Evolutionary conservation across 257 asterid genomes (phyloP).

Genomic region (Marsdenia floribunda): DNA sequence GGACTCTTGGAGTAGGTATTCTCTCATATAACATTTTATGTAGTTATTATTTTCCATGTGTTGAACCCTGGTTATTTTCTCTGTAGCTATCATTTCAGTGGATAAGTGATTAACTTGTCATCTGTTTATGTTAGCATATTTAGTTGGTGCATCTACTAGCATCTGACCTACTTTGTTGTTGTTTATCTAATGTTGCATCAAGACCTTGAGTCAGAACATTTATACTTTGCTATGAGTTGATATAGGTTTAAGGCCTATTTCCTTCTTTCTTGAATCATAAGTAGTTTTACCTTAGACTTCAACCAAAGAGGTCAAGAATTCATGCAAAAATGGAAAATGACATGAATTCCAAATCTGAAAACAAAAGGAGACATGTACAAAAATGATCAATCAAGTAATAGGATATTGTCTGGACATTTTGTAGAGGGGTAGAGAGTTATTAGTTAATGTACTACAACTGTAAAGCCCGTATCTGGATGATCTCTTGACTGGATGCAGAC

Average conservation of each 20-base stretch:
- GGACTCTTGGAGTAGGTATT: conserved; percentile 95
- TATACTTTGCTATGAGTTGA: background rate
- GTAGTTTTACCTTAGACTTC: background rate
- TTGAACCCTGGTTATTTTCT: background rate
- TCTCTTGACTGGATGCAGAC: background rate
- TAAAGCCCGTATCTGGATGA: background rate
- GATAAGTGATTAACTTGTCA: background rate
- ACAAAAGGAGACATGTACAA: background rate
- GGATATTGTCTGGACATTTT: background rate
- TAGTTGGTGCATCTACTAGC: background rate
- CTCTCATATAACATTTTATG: background rate
- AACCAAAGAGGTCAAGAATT: background rate
- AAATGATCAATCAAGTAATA: background rate
- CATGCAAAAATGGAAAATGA: background rate
- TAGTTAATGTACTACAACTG: background rate
- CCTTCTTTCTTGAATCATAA: background rate
- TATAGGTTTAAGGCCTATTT: background rate
- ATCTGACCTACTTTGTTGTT: background rate
- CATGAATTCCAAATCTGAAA: background rate
- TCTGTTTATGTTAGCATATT: background rate
- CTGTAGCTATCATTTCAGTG: background rate
- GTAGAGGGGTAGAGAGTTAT: background rate
- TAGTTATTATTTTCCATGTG: background rate
- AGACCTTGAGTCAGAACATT: background rate
- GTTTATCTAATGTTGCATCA: background rate